A percentile compares a stretch with the other conserved stretches of the same genome.
These are phyloP conservation scores for Eucalyptus microcorys DNA, from an alignment of 345 rosid genomes.

Conservation along the genomic window DNA sequence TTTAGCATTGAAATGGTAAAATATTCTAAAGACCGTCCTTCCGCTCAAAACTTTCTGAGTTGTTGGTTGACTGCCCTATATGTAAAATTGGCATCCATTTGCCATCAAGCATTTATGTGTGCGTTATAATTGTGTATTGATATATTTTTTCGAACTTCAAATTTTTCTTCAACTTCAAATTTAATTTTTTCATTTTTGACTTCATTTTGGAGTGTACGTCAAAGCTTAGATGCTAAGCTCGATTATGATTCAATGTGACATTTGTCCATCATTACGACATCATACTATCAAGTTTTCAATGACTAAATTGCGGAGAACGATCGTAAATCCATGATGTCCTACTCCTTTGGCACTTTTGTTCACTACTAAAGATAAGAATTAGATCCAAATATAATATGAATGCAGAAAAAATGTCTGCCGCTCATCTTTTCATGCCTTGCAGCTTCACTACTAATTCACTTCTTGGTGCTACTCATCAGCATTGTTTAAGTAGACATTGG, in stretches of 20 bases:
- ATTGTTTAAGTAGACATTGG: not conserved
- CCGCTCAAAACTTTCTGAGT: not conserved
- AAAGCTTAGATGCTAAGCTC: not conserved
- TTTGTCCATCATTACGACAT: too few relatives aligned
- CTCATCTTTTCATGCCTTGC: not conserved
- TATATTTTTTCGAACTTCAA: not conserved
- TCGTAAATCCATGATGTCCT: not conserved
- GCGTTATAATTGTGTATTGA: not conserved
- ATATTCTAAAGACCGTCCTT: not conserved
- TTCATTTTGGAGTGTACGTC: not conserved
- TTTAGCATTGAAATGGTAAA: not conserved
- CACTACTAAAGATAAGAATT: not conserved
- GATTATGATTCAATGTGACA: too few relatives aligned
- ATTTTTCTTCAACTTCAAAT: too few relatives aligned
- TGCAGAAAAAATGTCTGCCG: not conserved
- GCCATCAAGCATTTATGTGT: not conserved
- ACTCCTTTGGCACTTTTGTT: not conserved
- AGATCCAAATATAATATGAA: not conserved
- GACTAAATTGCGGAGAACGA: not conserved
- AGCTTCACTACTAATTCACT: not conserved
- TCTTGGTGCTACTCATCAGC: not conserved
- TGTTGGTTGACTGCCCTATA: not conserved
- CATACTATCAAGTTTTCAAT: too few relatives aligned
- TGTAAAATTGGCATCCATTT: not conserved
- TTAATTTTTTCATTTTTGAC: not conserved